These are phyloP conservation scores for Leishmania braziliensis DNA, from an alignment of 208 protist genomes.

Conservation along the genomic window DNA sequence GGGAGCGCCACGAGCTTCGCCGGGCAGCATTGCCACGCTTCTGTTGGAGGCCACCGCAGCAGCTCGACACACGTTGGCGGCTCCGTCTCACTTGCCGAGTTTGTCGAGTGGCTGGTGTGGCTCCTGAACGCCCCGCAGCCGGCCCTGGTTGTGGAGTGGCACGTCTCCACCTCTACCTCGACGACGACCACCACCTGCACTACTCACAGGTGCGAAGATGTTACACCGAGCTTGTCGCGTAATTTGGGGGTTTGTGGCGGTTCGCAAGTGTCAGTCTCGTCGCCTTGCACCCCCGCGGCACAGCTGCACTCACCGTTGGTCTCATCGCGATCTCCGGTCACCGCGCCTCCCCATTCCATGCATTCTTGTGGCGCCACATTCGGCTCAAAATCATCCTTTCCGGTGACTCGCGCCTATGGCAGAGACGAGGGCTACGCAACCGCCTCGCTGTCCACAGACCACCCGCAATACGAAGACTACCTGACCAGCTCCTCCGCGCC, in stretches of 20 bases:
- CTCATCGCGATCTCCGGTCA: background rate
- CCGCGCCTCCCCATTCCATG: background rate
- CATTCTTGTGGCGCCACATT: background rate
- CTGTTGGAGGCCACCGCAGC: background rate
- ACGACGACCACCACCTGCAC: background rate
- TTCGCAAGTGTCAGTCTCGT: background rate
- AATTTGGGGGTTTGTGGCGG: background rate
- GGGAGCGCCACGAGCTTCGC: background rate
- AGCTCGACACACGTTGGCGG: slow-evolving; percentile 4
- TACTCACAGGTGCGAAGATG: background rate
- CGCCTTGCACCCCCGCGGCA: background rate
- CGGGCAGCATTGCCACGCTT: background rate
- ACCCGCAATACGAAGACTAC: background rate
- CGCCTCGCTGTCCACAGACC: background rate
- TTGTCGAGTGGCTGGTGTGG: slow-evolving; percentile 54
- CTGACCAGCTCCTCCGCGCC: background rate
- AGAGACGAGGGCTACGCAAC: slow-evolving; percentile 2
- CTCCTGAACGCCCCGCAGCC: slow-evolving; percentile 49
- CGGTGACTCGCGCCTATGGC: background rate
- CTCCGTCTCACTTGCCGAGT: slow-evolving; percentile 30
- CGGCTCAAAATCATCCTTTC: background rate
- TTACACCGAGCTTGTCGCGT: background rate
- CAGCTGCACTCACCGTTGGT: background rate
- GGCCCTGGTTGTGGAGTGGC: slow-evolving; percentile 62
- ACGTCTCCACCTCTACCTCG: slow-evolving; percentile 11